Conservation (phyloP, 163 green algal genomes). For the Scenedesmus sp. region DNA sequence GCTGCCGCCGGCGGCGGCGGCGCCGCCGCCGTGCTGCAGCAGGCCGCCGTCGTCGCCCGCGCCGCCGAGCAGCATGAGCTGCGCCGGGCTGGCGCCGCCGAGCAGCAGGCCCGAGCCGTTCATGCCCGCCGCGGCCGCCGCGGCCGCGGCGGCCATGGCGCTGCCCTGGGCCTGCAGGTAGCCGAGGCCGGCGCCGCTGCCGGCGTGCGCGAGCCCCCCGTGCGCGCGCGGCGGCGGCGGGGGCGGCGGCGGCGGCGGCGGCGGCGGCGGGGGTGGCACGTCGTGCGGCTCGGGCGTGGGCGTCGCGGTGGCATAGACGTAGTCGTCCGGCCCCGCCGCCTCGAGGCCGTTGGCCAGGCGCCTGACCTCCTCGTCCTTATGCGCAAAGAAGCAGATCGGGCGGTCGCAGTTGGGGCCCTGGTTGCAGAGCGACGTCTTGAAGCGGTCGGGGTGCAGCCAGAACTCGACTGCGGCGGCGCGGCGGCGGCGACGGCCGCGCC, state of each 20-base stretch:
- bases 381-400: conserved; percentile 85
- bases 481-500: neutral
- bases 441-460: conserved; percentile 51
- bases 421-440: conserved; percentile 84
- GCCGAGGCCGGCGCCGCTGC: neutral
- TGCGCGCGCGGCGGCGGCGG: conserved; percentile 12
- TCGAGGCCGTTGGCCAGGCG: conserved; percentile 30
- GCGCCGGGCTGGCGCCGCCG: neutral
- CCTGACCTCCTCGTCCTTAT: conserved; percentile 50
- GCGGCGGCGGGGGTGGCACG: neutral
- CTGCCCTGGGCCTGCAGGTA: conserved; percentile 1
- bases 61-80: conserved; percentile 27
- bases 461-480: conserved; percentile 30
- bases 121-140: conserved; percentile 18
- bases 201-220: too few relatives aligned
- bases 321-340: conserved; percentile 32
- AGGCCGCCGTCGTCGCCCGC: conserved; percentile 6
- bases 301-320: conserved; percentile 30
- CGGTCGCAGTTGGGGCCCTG: conserved; percentile 72
- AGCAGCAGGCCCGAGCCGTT: neutral
- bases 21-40: neutral
- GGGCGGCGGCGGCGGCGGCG: conserved; percentile 26
- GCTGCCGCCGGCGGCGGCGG: neutral
- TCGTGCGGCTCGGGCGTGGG: conserved; percentile 13
- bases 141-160: conserved; percentile 13